Conservation (phyloP, 108 stramenopile species). For the Pseudonitzschia delicatissima region DNA sequence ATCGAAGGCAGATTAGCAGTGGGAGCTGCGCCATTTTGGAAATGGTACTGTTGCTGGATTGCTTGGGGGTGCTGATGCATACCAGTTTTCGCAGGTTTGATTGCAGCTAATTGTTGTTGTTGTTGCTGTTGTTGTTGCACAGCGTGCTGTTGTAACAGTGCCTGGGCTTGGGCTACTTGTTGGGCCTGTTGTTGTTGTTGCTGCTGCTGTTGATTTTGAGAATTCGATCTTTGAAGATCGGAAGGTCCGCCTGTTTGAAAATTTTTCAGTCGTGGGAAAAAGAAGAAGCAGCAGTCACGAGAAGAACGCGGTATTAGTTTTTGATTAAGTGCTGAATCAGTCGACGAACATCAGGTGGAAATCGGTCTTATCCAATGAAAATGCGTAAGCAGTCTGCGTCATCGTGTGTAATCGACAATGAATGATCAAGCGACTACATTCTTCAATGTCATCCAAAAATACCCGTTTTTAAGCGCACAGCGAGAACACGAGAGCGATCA, state of each 20-base stretch:
- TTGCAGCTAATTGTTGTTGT: neutral
- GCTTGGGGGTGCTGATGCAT: too few species aligned
- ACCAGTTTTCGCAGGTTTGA: neutral
- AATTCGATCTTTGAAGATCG: too few species aligned
- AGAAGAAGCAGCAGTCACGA: neutral
- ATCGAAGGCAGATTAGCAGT: neutral
- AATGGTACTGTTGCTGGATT: too few species aligned
- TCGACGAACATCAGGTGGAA: too few species aligned
- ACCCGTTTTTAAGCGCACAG: too few species aligned
- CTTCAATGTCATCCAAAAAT: too few species aligned
- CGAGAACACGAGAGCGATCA: too few species aligned
- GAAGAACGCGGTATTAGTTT: neutral
- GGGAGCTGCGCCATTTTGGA: neutral
- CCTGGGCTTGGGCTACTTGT: conserved; percentile 31
- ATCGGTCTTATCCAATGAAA: too few species aligned
- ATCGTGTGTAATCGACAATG: too few species aligned
- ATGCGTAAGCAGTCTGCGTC: too few species aligned
- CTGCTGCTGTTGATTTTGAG: neutral
- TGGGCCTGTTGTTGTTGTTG: conserved; percentile 41
- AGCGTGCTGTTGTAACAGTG: conserved; percentile 13
- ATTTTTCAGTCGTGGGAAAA: neutral
- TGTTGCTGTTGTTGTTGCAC: conserved; percentile 22
- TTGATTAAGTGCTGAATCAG: too few species aligned
- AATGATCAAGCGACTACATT: too few species aligned
- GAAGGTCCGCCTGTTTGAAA: conserved; percentile 1